phyloP scores from a whole-genome alignment of 139 green algal species.

The Chlamydomonas applanata region DNA sequence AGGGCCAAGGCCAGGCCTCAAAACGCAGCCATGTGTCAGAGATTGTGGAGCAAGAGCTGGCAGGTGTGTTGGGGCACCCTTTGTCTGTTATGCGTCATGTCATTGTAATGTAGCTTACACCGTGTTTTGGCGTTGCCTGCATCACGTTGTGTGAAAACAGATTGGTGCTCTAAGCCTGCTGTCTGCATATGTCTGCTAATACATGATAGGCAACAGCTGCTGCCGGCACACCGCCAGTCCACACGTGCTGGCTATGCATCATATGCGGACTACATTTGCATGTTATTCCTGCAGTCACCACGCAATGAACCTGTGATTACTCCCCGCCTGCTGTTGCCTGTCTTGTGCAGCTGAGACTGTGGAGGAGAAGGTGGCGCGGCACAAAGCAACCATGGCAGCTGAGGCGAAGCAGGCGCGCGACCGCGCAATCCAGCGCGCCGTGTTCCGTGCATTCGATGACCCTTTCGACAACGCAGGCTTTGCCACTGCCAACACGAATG shows the following conservation, averaged over 20 bases:
- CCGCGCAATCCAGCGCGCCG: neutral
- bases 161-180: too few species aligned
- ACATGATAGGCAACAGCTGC: too few species aligned
- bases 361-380: neutral
- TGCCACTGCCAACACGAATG: constrained; percentile 6
- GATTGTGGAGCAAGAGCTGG: constrained; percentile 8
- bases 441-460: constrained; percentile 9
- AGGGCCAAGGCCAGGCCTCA: too few species aligned
- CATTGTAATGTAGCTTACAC: too few species aligned
- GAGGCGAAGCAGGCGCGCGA: neutral
- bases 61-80: neutral
- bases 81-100: neutral
- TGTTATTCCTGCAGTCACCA: too few species aligned
- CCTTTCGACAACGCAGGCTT: constrained; percentile 1
- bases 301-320: too few species aligned
- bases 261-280: too few species aligned
- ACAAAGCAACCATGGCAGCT: neutral
- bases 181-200: too few species aligned
- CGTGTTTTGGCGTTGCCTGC: too few species aligned
- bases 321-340: neutral
- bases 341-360: neutral
- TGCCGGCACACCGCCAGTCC: too few species aligned
- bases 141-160: too few species aligned
- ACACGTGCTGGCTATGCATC: too few species aligned
- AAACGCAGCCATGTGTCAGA: constrained; percentile 2